Base-by-base conservation (phyloP, 1,284 basidiomycete genomes). In the Pterulicium gracile region DNA sequence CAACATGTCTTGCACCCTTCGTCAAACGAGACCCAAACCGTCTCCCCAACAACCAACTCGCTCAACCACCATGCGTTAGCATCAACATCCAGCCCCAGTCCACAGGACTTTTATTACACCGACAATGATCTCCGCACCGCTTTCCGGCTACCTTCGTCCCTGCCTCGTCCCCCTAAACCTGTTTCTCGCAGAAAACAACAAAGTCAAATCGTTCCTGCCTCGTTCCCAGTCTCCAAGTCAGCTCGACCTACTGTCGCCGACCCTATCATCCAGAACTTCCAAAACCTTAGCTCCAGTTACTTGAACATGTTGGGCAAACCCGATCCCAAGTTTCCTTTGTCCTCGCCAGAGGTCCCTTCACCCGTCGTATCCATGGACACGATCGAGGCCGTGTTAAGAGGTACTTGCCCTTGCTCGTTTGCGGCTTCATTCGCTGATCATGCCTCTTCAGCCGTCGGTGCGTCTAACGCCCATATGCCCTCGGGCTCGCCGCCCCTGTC, bases 401-500 rank as follows among this genome's bases (percentile, higher is more conserved):
- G 71, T 73, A 50, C 35, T 53, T 53, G 2, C 19, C 19, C 1
- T 34, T 20, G 21, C 1, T 2, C 1, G 1, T 1, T 74, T 7
- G 73, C 72, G 4, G 74, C 71, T 22, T 72, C 72, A 1, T 58
- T 73, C 44, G 61, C 71, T 7, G 10, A 10, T 32, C 7, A 32
- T 10, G 10, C 27, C n/a, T 32, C n/a, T 32, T n/a, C 27, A 32
- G 27, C 27, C n/a, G 27, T 32, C n/a, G 27, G 27, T 32, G 27
- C 27, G 7, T n/a, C 27, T 32, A 32, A n/a, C n/a, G n/a, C n/a
- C 78, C 79, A 2, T 64, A 66, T 47, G 68, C 71, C 10, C 75
- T 80, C 24, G 69, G 76, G 57, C 70, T 83, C 50, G 70, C 64
- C 3, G 82, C 81, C 0, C 81, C 81, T 2, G 61, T 70, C n/a